Percentiles rank a stretch among this genome's conserved stretches.
These are phyloP conservation scores for Fusarium sp. DNA, from an alignment of 2,329 filamentous ascomycete species.

Conservation along the genomic window DNA sequence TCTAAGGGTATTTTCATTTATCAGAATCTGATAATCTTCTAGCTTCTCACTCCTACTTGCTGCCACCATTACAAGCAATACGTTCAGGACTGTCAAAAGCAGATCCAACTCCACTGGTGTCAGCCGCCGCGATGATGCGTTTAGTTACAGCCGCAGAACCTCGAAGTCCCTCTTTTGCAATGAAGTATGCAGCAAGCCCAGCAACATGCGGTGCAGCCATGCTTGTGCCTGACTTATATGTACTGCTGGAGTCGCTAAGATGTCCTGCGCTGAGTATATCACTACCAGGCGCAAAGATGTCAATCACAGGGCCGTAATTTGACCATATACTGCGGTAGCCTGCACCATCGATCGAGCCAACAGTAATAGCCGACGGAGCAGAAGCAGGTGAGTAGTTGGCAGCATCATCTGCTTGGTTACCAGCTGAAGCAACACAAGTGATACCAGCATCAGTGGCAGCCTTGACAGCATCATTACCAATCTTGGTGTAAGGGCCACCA, in stretches of 20 bases:
- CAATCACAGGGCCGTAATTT: constrained; percentile 11
- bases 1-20: too few species aligned
- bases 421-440: constrained; percentile 12
- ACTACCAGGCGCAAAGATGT: constrained; percentile 21
- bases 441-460: constrained; percentile 12
- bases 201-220: constrained; percentile 69
- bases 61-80: too few species aligned
- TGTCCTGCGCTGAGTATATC: neutral
- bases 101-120: too few species aligned
- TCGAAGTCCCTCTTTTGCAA: constrained; percentile 48
- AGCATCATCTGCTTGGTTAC: neutral
- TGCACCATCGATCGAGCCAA: neutral
- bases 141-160: constrained; percentile 11
- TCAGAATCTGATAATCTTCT: too few species aligned
- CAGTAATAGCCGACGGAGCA: constrained; percentile 12
- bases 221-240: constrained; percentile 25
- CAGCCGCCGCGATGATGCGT: constrained; percentile 18
- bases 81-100: too few species aligned
- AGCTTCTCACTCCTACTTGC: too few species aligned
- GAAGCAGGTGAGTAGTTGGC: constrained; percentile 10
- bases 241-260: constrained; percentile 1
- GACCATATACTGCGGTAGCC: constrained; percentile 4
- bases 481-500: neutral
- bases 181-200: constrained; percentile 73
- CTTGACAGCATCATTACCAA: constrained; percentile 6